A percentile compares a stretch with the other conserved stretches of the same genome.
Conservation (phyloP, 2,329 filamentous ascomycete species). For the Cadophora luteo-olivacea region DNA sequence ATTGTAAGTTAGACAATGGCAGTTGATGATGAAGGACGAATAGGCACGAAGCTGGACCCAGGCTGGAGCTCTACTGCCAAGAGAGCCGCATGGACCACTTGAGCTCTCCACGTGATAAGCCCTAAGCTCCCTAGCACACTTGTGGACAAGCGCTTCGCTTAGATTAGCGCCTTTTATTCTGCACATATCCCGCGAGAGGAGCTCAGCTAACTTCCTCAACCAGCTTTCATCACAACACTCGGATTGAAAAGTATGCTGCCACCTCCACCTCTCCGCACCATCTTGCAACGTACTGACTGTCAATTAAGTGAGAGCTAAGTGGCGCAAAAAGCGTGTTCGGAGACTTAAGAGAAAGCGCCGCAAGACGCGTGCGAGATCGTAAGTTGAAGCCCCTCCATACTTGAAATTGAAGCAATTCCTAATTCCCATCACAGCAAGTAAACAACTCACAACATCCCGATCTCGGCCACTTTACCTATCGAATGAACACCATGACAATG, state of each 20-base stretch:
- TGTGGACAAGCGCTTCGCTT: conserved; percentile 15
- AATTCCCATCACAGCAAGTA: conserved; percentile 48
- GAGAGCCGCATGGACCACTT: no score
- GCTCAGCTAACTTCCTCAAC: conserved; percentile 16
- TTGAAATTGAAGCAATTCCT: conserved; percentile 24
- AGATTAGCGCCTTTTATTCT: conserved; percentile 10
- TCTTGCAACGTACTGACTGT: neutral
- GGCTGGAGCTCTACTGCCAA: no score
- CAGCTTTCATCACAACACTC: conserved; percentile 27
- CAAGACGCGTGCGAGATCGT: conserved; percentile 99
- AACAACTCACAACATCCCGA: conserved; percentile 51
- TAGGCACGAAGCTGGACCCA: no score
- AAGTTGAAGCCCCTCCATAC: conserved; percentile 53
- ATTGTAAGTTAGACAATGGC: neutral
- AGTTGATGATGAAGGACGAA: neutral
- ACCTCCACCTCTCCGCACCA: neutral
- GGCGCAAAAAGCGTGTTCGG: conserved; percentile 99
- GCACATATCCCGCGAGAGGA: conserved; percentile 9
- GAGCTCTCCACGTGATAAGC: conserved; percentile 18
- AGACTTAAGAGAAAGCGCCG: conserved; percentile 99
- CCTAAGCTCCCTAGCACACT: neutral
- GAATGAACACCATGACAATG: conserved; percentile 47
- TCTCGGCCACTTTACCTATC: conserved; percentile 47
- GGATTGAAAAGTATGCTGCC: conserved; percentile 18
- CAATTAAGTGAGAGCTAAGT: conserved; percentile 82